Conservation (phyloP, 257 asterid species). For the Solanum bulbocastanum region DNA sequence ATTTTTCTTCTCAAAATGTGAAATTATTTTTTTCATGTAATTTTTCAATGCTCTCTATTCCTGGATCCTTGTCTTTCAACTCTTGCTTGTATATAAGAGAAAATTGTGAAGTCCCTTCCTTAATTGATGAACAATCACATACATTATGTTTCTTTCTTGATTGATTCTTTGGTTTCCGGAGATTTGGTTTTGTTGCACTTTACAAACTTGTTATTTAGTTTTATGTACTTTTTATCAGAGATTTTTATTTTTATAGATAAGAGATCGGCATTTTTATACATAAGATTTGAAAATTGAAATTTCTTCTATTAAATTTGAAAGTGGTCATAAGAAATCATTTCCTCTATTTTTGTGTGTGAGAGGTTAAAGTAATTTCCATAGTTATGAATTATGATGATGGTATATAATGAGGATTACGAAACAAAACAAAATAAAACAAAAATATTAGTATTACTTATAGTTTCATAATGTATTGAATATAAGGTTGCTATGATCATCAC, state of each 20-base stretch:
- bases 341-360: neutral
- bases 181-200: neutral
- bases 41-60: neutral
- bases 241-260: neutral
- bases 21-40: neutral
- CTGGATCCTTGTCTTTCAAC: neutral
- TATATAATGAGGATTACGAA: no score
- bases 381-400: no score
- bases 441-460: no score
- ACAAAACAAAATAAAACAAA: no score
- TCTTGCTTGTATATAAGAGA: neutral
- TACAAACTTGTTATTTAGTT: neutral
- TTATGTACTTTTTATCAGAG: neutral
- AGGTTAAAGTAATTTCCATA: neutral
- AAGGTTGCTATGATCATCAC: no score
- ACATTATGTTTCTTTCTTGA: neutral
- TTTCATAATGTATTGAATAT: no score
- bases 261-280: neutral
- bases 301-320: neutral
- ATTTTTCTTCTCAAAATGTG: neutral
- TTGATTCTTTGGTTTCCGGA: neutral
- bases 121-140: neutral
- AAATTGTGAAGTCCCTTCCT: neutral
- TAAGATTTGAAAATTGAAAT: neutral
- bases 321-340: neutral